Evolutionary conservation across 805 yeast genomes (phyloP).

Genomic region (Torulaspora franciscae): DNA sequence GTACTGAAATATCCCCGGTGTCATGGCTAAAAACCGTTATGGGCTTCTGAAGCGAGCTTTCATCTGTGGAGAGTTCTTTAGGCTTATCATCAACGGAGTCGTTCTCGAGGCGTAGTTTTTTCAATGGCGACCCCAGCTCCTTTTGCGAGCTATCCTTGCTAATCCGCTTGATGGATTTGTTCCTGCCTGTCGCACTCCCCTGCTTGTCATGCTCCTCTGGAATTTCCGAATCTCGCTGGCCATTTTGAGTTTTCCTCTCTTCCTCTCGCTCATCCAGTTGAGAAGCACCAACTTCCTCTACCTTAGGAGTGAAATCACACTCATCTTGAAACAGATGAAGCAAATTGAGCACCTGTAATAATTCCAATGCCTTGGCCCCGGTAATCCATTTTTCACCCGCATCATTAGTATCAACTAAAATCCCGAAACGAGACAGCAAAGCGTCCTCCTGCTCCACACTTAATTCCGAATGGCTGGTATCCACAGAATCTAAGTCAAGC

Average conservation of each 20-base stretch:
- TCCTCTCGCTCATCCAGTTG: neutral
- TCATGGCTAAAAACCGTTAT: conserved; percentile 20
- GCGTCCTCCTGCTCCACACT: conserved; percentile 16
- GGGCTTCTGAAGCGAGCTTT: conserved; percentile 4
- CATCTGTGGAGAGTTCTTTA: neutral
- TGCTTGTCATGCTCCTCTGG: neutral
- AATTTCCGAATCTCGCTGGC: neutral
- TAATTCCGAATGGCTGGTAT: conserved; percentile 7
- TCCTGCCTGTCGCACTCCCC: neutral
- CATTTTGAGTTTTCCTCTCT: neutral
- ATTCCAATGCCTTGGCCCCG: conserved; percentile 23
- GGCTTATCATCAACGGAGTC: neutral
- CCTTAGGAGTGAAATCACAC: conserved; percentile 8
- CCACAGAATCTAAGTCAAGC: conserved; percentile 1
- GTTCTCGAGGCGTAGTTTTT: conserved; percentile 15
- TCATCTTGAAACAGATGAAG: conserved; percentile 18
- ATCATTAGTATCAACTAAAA: conserved; percentile 27
- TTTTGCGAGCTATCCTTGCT: conserved; percentile 15
- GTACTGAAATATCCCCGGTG: conserved; percentile 11
- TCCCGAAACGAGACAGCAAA: conserved; percentile 25
- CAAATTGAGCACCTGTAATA: conserved; percentile 21
- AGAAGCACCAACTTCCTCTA: neutral
- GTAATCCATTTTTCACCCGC: conserved; percentile 32
- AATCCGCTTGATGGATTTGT: conserved; percentile 7
- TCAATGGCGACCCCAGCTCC: conserved; percentile 29